phyloP scores from a whole-genome alignment of 305 asterid species.

The Andrographis paniculata region DNA sequence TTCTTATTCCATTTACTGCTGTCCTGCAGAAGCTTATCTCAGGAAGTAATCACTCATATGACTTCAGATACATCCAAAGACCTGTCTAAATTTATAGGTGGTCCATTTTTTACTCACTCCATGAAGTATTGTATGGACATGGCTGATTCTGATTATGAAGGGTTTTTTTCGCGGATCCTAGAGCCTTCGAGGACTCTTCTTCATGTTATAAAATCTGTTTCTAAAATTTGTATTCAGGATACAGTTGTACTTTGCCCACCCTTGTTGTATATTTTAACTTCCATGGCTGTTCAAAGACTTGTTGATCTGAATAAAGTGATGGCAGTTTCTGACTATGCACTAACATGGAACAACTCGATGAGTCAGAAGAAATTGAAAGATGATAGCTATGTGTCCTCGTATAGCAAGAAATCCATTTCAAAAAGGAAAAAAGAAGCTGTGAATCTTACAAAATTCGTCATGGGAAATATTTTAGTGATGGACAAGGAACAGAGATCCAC shows the following conservation, averaged over 20 bases:
- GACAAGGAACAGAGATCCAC: conserved; percentile 28
- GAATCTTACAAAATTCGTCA: conserved; percentile 45
- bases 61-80: conserved; percentile 55
- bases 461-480: conserved; percentile 39
- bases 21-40: conserved; percentile 63
- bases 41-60: conserved; percentile 55
- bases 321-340: conserved; percentile 57
- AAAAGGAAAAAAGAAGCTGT: conserved; percentile 58
- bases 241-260: conserved; percentile 46
- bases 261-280: conserved; percentile 54
- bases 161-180: conserved; percentile 55
- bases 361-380: conserved; percentile 27
- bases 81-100: conserved; percentile 54
- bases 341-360: conserved; percentile 28
- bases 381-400: conserved; percentile 32
- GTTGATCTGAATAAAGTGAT: conserved; percentile 63
- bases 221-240: conserved; percentile 46
- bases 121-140: conserved; percentile 72
- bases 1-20: conserved; percentile 57
- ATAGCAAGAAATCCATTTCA: conserved; percentile 31
- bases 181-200: conserved; percentile 58
- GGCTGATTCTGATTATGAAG: conserved; percentile 36
- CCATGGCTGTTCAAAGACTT: conserved; percentile 77
- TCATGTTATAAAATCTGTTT: conserved; percentile 39
- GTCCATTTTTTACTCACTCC: conserved; percentile 42